Percentiles rank a stretch among this genome's conserved stretches.
Conservation (phyloP, 805 yeast genomes). For the Pichia thaimueangensis region DNA sequence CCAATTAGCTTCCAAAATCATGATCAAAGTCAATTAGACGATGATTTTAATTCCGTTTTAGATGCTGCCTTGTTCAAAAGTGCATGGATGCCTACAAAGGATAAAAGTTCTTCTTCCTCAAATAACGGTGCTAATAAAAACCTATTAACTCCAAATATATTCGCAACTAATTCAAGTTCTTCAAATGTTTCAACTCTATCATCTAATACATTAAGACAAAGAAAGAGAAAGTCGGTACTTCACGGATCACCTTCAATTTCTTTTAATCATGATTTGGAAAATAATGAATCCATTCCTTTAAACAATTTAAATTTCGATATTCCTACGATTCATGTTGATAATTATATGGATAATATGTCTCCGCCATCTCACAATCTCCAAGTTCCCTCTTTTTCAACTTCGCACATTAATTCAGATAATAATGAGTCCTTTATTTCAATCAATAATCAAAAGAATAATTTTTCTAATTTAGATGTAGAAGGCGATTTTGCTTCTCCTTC, state of each 20-base stretch:
- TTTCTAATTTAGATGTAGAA: neutral
- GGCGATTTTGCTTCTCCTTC: neutral
- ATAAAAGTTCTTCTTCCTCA: neutral
- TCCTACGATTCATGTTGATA: slow-evolving; percentile 5
- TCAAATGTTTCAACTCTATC: neutral
- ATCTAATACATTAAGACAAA: slow-evolving; percentile 4
- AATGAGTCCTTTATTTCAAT: no score
- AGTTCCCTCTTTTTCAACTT: neutral
- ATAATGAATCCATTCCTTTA: slow-evolving; percentile 10
- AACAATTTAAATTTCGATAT: slow-evolving; percentile 9
- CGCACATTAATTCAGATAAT: neutral
- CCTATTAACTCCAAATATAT: slow-evolving; percentile 1
- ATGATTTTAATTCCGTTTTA: slow-evolving; percentile 10
- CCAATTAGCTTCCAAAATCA: neutral
- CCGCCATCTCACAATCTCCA: neutral
- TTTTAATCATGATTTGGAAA: slow-evolving; percentile 12
- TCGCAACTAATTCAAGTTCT: slow-evolving; percentile 2
- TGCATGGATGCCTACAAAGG: slow-evolving; percentile 10
- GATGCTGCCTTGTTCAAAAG: slow-evolving; percentile 11
- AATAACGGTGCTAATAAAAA: no score
- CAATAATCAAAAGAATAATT: neutral
- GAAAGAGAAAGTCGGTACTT: neutral
- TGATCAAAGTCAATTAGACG: slow-evolving; percentile 3
- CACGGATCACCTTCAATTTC: neutral
- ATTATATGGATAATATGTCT: neutral